Percentiles rank a stretch among this genome's conserved stretches.
Conservation (phyloP, 2,329 filamentous ascomycete genomes). For the Esteya vermicola region DNA sequence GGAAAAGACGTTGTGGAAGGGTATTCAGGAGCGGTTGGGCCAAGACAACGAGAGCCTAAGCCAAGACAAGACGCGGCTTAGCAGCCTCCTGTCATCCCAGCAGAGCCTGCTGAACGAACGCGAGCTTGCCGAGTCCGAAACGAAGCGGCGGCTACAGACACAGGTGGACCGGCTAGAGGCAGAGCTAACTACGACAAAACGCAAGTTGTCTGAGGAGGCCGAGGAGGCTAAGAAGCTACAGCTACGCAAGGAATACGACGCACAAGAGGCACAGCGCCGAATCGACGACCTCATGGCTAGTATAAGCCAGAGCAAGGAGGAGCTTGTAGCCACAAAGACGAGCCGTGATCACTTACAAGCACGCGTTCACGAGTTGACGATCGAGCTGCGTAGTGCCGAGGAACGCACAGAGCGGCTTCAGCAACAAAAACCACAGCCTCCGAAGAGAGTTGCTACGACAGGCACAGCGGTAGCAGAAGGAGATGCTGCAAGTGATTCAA, state of each 20-base stretch:
- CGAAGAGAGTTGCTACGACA: constrained; percentile 37
- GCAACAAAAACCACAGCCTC: constrained; percentile 67
- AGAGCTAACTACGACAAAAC: constrained; percentile 65
- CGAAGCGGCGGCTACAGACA: constrained; percentile 61
- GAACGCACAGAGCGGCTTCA: constrained; percentile 71
- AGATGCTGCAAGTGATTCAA: constrained; percentile 16
- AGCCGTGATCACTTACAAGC: constrained; percentile 78
- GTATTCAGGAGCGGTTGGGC: constrained; percentile 74
- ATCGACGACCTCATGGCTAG: constrained; percentile 83
- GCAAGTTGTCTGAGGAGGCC: constrained; percentile 67
- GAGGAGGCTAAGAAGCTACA: constrained; percentile 75
- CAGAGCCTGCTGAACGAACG: constrained; percentile 88
- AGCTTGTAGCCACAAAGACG: constrained; percentile 75
- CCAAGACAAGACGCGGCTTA: constrained; percentile 74
- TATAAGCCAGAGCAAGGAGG: constrained; percentile 69
- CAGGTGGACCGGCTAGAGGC: constrained; percentile 67
- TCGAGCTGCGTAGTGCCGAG: constrained; percentile 78
- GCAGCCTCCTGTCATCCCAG: constrained; percentile 67
- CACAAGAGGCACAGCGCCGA: constrained; percentile 73
- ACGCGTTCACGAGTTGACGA: constrained; percentile 74
- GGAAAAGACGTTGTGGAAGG: constrained; percentile 89
- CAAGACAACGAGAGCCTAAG: constrained; percentile 77
- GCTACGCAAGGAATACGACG: constrained; percentile 79
- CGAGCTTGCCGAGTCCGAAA: constrained; percentile 70
- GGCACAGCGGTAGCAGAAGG: constrained; percentile 21